Percentiles rank a stretch among this genome's conserved stretches.
phyloP scores from a whole-genome alignment of 768 basidiomycete species.

The Sporobolomyces pararoseus region DNA sequence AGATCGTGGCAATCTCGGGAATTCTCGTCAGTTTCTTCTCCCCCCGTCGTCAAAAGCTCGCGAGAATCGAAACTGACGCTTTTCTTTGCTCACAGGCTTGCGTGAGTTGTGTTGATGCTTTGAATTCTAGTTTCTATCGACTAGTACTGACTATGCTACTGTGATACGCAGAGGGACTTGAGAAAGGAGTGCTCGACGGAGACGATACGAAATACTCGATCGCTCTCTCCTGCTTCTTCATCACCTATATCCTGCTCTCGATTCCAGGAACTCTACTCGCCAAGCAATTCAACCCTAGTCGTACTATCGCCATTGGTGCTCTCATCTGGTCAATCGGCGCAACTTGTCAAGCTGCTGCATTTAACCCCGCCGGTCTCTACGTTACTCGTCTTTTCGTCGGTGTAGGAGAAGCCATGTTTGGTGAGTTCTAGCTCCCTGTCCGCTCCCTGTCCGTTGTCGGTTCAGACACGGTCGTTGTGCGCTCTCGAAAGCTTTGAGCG shows the following conservation, averaged over 20 bases:
- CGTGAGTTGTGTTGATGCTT: too few relatives aligned
- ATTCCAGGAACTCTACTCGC: constrained; percentile 50
- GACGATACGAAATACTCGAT: constrained; percentile 49
- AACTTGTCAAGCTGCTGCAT: constrained; percentile 48
- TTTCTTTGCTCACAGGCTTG: too few relatives aligned
- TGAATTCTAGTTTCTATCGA: too few relatives aligned
- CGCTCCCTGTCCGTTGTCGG: too few relatives aligned
- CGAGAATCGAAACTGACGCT: too few relatives aligned
- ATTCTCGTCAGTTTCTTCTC: constrained; percentile 16
- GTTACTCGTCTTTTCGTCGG: constrained; percentile 51
- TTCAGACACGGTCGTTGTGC: too few relatives aligned
- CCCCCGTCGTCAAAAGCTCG: too few relatives aligned
- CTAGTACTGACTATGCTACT: too few relatives aligned
- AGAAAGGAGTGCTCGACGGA: constrained; percentile 46
- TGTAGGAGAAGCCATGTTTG: constrained; percentile 49
- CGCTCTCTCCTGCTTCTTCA: constrained; percentile 45
- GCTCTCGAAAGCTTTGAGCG: too few relatives aligned
- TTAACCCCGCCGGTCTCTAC: constrained; percentile 48
- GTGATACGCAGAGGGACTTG: constrained; percentile 44
- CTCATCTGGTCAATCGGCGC: constrained; percentile 52
- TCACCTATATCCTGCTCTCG: constrained; percentile 49
- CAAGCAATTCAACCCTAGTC: constrained; percentile 48
- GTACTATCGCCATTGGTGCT: constrained; percentile 50
- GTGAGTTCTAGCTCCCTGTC: too few relatives aligned
- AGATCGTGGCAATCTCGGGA: constrained; percentile 50